Evolutionary conservation across 345 rosid genomes (phyloP).

Genomic region (Psidium guajava): DNA sequence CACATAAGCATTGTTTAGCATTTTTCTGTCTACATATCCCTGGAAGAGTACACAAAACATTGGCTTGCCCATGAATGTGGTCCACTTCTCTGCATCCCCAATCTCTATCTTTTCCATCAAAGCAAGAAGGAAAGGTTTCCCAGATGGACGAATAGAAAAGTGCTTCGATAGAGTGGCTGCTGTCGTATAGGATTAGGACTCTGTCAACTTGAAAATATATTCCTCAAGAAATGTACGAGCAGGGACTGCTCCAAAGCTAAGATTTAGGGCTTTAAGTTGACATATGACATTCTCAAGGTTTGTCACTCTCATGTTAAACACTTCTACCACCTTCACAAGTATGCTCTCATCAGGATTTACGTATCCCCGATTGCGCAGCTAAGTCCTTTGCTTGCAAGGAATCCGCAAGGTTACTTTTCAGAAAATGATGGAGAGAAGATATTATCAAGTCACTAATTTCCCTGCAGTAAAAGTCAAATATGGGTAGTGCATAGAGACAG

Average conservation of each 20-base stretch:
- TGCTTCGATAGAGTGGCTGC: too few species aligned
- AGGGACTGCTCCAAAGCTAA: conserved; percentile 11
- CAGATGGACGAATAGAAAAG: too few species aligned
- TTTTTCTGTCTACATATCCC: too few species aligned
- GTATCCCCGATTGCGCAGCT: conserved; percentile 42
- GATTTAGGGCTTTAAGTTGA: conserved; percentile 10
- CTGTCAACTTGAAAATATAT: conserved; percentile 41
- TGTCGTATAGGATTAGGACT: conserved; percentile 54
- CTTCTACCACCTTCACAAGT: conserved; percentile 43
- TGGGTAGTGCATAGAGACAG: too few species aligned
- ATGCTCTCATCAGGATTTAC: conserved; percentile 52
- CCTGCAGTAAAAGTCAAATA: conserved; percentile 52
- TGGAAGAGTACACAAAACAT: too few species aligned
- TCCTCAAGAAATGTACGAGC: conserved; percentile 39
- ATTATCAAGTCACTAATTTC: conserved; percentile 85
- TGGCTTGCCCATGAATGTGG: too few species aligned
- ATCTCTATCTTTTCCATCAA: too few species aligned
- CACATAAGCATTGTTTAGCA: too few species aligned
- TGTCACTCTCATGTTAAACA: conserved; percentile 38
- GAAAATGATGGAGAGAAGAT: conserved; percentile 66
- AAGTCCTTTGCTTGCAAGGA: conserved; percentile 34
- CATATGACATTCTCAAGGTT: conserved; percentile 44
- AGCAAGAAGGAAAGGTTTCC: too few species aligned
- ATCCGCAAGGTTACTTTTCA: conserved; percentile 34
- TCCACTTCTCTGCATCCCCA: too few species aligned